Conservation (phyloP, 192 early-diverging fungal genomes). For the Bifiguratus adelaidae region DNA sequence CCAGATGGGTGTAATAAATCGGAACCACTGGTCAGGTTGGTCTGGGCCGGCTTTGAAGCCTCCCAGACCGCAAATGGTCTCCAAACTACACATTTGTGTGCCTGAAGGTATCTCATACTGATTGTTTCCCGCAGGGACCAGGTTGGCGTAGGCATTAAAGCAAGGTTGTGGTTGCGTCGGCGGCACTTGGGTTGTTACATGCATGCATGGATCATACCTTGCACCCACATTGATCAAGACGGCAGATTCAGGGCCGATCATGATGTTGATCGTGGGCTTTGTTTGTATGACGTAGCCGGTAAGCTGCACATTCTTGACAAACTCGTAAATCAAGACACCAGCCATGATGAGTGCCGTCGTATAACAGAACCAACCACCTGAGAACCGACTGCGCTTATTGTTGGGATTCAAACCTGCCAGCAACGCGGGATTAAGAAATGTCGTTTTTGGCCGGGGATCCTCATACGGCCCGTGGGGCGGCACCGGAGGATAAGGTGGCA, state of each 20-base stretch:
- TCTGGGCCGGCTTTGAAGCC: constrained; percentile 27
- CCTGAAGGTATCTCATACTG: too few relatives aligned
- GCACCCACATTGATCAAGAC: constrained; percentile 63
- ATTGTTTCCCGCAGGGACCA: too few relatives aligned
- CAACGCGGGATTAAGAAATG: not conserved
- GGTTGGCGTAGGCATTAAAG: constrained; percentile 12
- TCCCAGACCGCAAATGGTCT: constrained; percentile 50
- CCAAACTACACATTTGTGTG: constrained; percentile 34
- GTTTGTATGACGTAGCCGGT: constrained; percentile 55
- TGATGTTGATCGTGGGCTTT: constrained; percentile 52
- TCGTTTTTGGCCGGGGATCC: not conserved
- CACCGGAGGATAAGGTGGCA: too few relatives aligned
- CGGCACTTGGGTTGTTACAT: constrained; percentile 17
- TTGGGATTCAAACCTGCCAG: not conserved
- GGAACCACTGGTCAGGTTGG: constrained; percentile 62
- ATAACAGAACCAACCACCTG: constrained; percentile 31
- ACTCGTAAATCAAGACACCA: constrained; percentile 33
- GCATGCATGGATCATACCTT: constrained; percentile 75
- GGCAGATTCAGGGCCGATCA: constrained; percentile 66
- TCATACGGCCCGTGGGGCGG: not conserved
- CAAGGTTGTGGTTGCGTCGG: constrained; percentile 18
- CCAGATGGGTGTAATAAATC: constrained; percentile 75
- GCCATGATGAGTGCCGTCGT: constrained; percentile 26
- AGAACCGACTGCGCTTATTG: not conserved
- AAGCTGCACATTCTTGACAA: constrained; percentile 39